Base-by-base conservation (phyloP, 148 eudicot species). In the Talinum fruticosum region DNA sequence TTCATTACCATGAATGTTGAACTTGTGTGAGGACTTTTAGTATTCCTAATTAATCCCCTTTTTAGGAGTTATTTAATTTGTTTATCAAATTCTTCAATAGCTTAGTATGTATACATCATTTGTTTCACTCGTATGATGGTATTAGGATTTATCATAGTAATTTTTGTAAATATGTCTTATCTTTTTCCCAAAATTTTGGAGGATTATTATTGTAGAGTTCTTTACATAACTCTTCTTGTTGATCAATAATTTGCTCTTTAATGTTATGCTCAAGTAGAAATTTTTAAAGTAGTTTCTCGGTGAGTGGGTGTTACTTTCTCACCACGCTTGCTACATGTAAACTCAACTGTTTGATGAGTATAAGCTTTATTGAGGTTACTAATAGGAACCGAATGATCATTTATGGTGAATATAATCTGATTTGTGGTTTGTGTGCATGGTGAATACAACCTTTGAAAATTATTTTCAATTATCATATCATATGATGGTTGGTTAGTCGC, bases 301-400 rank as follows among this genome's bases (percentile, higher is more conserved):
- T 53, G 59, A 10, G 59, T 8, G 18, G 59, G 21, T 2, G 18
- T 8, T 5, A 53, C 18, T 21, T 21, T 53, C n/a, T n/a, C n/a
- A n/a, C n/a, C 61, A 72, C 37, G 38, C 36, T 72, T 36, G 32
- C 53, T 70, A 51, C 32, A 32, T 13, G 30, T 7, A 18, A 38
- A n/a, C 6, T 70, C 73, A 26, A 72, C 29, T 7, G 15, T 49
- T 13, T 72, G 36, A 72, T 72, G 37, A 72, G 61, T 47, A 47
- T 47, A 72, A 1, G 62, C 75, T 47, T 49, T 72, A 24, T 34
- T 15, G 2, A 72, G 16, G 5, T 72, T 72, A 14, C 14, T 15
- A 5, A 72, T n/a, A 12, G n/a, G 62, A 0, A 28, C 47, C 3
- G 12, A 38, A n/a, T 70, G 73, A 70, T 51, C 73, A 70, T 70